Conservation (phyloP, 2,329 filamentous ascomycete species). For the Biscogniauxia mediterranea region DNA sequence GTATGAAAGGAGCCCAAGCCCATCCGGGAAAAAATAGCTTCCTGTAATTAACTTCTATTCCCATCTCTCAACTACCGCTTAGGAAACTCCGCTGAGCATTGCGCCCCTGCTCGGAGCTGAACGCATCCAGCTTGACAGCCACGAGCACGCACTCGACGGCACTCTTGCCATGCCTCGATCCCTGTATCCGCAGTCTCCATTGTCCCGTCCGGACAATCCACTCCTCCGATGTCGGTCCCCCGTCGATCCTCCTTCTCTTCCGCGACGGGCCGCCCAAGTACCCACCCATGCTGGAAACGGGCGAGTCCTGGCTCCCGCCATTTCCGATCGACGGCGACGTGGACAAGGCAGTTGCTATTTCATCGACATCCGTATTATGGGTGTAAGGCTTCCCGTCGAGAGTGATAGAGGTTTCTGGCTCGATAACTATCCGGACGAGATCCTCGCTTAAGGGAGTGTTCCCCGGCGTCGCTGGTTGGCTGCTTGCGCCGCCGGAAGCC, state of each 20-base stretch:
- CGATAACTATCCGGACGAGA: constrained; percentile 63
- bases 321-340: constrained; percentile 33
- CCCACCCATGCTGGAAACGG: constrained; percentile 25
- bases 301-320: constrained; percentile 34
- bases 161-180: constrained; percentile 46
- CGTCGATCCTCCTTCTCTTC: constrained; percentile 45
- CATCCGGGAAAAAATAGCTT: too few species aligned
- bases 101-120: constrained; percentile 62
- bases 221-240: constrained; percentile 36
- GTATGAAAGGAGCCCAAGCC: too few species aligned
- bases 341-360: constrained; percentile 29
- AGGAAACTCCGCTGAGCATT: constrained; percentile 68
- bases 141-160: constrained; percentile 69
- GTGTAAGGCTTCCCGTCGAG: constrained; percentile 56
- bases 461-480: constrained; percentile 63
- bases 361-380: constrained; percentile 29
- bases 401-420: constrained; percentile 55
- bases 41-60: too few species aligned
- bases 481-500: constrained; percentile 59
- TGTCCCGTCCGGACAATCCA: constrained; percentile 70
- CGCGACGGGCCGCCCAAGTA: constrained; percentile 38
- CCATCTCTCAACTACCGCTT: constrained; percentile 15
- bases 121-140: constrained; percentile 74
- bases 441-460: constrained; percentile 70
- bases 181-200: constrained; percentile 69